Evolutionary conservation across 1,139 yeast species (phyloP).

Genomic region (Yamadazyma buinensis): DNA sequence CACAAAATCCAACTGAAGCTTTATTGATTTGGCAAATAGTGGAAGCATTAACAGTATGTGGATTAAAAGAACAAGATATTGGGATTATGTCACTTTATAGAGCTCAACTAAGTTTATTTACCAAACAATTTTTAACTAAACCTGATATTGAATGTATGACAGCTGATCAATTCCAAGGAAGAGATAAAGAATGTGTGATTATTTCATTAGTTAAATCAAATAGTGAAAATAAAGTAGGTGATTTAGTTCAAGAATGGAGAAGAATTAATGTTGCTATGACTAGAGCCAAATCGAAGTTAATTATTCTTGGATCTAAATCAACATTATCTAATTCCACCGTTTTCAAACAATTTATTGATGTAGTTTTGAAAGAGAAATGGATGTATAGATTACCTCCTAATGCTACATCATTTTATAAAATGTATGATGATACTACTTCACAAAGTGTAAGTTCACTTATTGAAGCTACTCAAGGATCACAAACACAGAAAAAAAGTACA

Average conservation of each 20-base stretch:
- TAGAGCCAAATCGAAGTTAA: conserved; percentile 78
- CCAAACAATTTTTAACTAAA: conserved; percentile 35
- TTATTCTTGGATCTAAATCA: conserved; percentile 72
- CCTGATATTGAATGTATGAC: conserved; percentile 72
- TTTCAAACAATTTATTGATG: conserved; percentile 57
- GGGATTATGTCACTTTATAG: conserved; percentile 91
- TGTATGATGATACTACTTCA: background rate
- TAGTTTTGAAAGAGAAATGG: conserved; percentile 65
- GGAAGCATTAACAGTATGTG: conserved; percentile 54
- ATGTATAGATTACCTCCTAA: conserved; percentile 48
- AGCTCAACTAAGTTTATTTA: conserved; percentile 65
- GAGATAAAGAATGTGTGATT: conserved; percentile 88
- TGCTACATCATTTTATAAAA: conserved; percentile 25
- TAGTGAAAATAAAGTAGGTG: conserved; percentile 64
- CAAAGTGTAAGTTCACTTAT: background rate
- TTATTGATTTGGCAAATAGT: conserved; percentile 60
- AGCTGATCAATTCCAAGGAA: conserved; percentile 94
- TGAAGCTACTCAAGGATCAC: conserved; percentile 1
- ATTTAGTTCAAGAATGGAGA: conserved; percentile 81
- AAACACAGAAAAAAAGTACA: conserved; percentile 1
- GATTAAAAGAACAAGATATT: conserved; percentile 55
- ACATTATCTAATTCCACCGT: conserved; percentile 58
- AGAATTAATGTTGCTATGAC: conserved; percentile 93
- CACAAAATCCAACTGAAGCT: conserved; percentile 73
- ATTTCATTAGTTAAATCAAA: conserved; percentile 87